phyloP scores from a whole-genome alignment of 2,329 filamentous ascomycete species.

The Furcasterigmium furcatum region DNA sequence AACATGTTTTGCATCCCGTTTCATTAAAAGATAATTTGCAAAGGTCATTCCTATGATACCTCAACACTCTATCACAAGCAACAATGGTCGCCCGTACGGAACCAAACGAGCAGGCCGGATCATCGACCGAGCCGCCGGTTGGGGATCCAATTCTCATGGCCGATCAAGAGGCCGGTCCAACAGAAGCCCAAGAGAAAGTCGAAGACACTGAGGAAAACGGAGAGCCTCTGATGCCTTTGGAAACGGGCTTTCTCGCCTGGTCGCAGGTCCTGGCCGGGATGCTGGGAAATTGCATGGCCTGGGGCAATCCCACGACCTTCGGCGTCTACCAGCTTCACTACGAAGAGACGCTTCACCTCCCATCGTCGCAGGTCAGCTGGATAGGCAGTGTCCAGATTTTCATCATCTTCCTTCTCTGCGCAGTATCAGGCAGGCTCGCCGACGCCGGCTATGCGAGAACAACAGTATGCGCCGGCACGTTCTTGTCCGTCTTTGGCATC shows the following conservation, averaged over 20 bases:
- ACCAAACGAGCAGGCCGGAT: too few species aligned
- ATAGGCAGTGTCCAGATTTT: slow-evolving; percentile 45
- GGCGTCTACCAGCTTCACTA: slow-evolving; percentile 38
- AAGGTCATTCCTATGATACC: too few species aligned
- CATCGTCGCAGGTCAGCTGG: slow-evolving; percentile 40
- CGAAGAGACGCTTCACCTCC: slow-evolving; percentile 21
- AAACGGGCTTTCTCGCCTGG: slow-evolving; percentile 47
- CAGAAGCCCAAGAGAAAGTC: not conserved
- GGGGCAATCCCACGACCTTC: slow-evolving; percentile 44
- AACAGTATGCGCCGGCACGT: slow-evolving; percentile 26
- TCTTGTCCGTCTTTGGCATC: slow-evolving; percentile 41
- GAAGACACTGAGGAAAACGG: not conserved
- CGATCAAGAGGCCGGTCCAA: not conserved
- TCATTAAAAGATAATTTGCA: too few species aligned
- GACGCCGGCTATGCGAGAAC: slow-evolving; percentile 36
- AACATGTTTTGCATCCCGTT: too few species aligned
- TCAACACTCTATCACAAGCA: too few species aligned
- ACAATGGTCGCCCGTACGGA: too few species aligned
- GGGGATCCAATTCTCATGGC: too few species aligned
- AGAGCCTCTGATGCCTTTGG: slow-evolving; percentile 22
- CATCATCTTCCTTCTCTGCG: slow-evolving; percentile 34
- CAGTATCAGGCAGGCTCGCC: slow-evolving; percentile 35
- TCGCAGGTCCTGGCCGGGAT: slow-evolving; percentile 44
- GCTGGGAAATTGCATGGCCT: slow-evolving; percentile 43
- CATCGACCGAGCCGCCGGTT: too few species aligned